Conservation (phyloP, 1,139 yeast genomes). For the Wickerhamomyces sp. region DNA sequence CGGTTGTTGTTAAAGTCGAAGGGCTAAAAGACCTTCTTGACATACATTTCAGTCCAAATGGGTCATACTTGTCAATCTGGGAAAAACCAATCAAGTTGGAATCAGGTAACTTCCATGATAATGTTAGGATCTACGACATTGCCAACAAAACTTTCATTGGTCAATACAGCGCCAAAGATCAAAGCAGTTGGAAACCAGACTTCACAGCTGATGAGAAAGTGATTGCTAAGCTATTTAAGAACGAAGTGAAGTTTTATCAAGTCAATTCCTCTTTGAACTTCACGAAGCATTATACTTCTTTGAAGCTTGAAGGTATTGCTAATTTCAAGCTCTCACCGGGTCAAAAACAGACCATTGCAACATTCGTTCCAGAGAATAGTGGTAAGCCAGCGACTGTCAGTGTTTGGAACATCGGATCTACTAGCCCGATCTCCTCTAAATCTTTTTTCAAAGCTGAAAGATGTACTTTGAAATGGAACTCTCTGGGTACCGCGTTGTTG, state of each 20-base stretch:
- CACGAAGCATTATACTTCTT: constrained; percentile 55
- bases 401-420: constrained; percentile 67
- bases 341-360: constrained; percentile 82
- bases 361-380: constrained; percentile 78
- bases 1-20: constrained; percentile 19
- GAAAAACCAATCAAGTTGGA: constrained; percentile 69
- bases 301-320: constrained; percentile 56
- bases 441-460: constrained; percentile 94
- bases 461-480: constrained; percentile 90
- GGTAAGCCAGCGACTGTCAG: constrained; percentile 87
- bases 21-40: constrained; percentile 46
- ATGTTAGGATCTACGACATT: constrained; percentile 70
- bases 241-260: constrained; percentile 72
- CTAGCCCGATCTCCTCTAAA: constrained; percentile 81
- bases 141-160: constrained; percentile 45
- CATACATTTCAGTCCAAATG: constrained; percentile 80
- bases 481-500: constrained; percentile 86
- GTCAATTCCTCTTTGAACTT: constrained; percentile 36
- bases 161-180: constrained; percentile 75
- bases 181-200: constrained; percentile 89
- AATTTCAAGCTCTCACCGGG: constrained; percentile 75
- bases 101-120: constrained; percentile 64
- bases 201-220: constrained; percentile 74
- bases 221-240: constrained; percentile 58
- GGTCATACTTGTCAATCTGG: constrained; percentile 86